A percentile compares a stretch with the other conserved stretches of the same genome.
These are phyloP conservation scores for Oryza nivara DNA, from an alignment of 176 grass and related monocot genomes.

Conservation along the genomic window DNA sequence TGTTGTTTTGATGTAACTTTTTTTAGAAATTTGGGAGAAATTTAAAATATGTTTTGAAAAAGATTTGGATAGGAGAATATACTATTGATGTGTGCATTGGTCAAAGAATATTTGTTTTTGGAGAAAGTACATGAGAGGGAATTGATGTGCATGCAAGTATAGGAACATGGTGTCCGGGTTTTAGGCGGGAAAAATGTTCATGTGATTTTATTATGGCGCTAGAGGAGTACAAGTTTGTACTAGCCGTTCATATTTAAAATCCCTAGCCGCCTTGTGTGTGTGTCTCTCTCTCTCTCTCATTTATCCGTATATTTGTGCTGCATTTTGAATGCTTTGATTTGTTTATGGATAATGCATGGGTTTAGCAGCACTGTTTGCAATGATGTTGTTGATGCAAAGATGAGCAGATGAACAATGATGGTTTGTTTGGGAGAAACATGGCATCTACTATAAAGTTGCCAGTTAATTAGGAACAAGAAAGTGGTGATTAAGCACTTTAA, in stretches of 20 bases:
- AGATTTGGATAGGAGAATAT: not conserved
- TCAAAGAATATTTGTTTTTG: slow-evolving; percentile 48
- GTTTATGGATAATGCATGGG: not conserved
- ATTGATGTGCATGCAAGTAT: slow-evolving; percentile 33
- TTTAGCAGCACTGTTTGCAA: slow-evolving; percentile 8
- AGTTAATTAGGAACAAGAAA: slow-evolving; percentile 28
- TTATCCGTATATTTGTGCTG: not conserved
- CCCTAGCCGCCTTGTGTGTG: not conserved
- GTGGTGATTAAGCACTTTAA: slow-evolving; percentile 18
- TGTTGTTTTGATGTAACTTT: not conserved
- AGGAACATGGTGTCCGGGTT: slow-evolving; percentile 51
- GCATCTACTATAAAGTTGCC: slow-evolving; percentile 20
- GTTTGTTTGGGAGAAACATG: slow-evolving; percentile 31
- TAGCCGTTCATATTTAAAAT: slow-evolving; percentile 55
- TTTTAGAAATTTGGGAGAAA: not conserved
- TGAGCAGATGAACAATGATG: slow-evolving; percentile 29
- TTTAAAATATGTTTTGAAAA: not conserved
- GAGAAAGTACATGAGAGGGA: slow-evolving; percentile 3
- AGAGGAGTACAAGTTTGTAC: slow-evolving; percentile 37
- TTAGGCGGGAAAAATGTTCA: slow-evolving; percentile 57
- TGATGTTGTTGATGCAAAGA: slow-evolving; percentile 47
- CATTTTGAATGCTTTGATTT: not conserved
- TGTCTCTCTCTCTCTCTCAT: not conserved
- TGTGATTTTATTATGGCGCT: slow-evolving; percentile 43
- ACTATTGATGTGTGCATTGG: slow-evolving; percentile 8